These are phyloP conservation scores for Gaultheria prostrata DNA, from an alignment of 148 eudicot genomes.

Conservation along the genomic window DNA sequence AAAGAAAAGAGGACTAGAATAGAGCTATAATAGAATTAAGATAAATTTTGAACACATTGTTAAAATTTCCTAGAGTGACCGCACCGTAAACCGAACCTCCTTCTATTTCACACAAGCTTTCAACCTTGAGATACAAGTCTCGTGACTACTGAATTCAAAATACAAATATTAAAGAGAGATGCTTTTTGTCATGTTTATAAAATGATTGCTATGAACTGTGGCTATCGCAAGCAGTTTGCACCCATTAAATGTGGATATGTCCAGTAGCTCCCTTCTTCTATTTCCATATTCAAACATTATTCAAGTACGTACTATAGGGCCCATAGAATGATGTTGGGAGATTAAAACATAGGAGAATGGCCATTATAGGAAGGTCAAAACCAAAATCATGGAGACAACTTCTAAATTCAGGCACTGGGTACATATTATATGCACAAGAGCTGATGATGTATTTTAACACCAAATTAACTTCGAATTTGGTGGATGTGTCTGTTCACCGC, in stretches of 20 bases:
- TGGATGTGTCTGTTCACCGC: slow-evolving; percentile 13
- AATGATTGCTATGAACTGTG: neutral
- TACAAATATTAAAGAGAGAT: neutral
- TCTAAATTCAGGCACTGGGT: slow-evolving; percentile 2
- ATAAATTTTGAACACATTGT: too few relatives aligned
- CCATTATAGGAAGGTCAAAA: slow-evolving; percentile 10
- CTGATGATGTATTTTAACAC: neutral
- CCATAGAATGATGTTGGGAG: neutral
- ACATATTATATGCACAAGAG: neutral
- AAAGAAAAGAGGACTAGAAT: too few relatives aligned
- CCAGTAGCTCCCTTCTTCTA: neutral
- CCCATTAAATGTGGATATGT: neutral
- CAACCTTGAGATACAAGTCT: too few relatives aligned
- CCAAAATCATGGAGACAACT: slow-evolving; percentile 16
- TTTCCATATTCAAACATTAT: neutral
- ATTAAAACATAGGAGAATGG: neutral
- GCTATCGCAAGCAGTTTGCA: neutral
- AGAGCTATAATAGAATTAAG: too few relatives aligned
- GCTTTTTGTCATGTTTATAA: neutral
- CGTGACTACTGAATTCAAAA: neutral
- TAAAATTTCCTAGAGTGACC: neutral
- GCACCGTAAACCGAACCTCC: neutral
- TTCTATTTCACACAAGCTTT: neutral
- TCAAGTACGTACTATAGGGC: neutral
- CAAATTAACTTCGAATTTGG: slow-evolving; percentile 4